Conservation (phyloP, 345 rosid species). For the Salix brachista region DNA sequence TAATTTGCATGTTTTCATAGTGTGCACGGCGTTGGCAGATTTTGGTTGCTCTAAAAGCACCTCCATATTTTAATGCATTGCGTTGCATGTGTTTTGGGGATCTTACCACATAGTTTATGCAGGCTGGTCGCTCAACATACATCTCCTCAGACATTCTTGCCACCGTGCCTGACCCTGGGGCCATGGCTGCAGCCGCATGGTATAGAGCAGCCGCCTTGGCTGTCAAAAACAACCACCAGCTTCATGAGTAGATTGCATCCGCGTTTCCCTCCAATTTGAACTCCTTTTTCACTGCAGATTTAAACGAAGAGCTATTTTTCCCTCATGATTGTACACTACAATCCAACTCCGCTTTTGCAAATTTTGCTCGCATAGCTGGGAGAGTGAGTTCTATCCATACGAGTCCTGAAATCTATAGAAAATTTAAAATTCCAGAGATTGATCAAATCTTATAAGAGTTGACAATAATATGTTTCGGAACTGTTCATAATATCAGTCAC, state of each 20-base stretch:
- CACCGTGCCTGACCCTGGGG: slow-evolving; percentile 86
- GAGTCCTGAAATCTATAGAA: not conserved
- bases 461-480: not conserved
- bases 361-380: slow-evolving; percentile 43
- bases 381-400: slow-evolving; percentile 28
- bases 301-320: slow-evolving; percentile 7
- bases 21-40: too few relatives aligned
- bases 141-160: slow-evolving; percentile 56
- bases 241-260: slow-evolving; percentile 9
- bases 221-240: slow-evolving; percentile 41
- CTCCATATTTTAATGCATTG: not conserved
- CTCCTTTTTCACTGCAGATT: slow-evolving; percentile 10
- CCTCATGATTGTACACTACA: slow-evolving; percentile 5
- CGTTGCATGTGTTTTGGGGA: not conserved
- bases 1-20: too few relatives aligned
- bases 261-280: not conserved
- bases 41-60: not conserved
- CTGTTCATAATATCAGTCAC: not conserved
- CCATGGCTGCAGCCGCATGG: slow-evolving; percentile 91
- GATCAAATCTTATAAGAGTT: not conserved
- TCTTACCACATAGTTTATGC: slow-evolving; percentile 20
- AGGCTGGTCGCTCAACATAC: slow-evolving; percentile 89
- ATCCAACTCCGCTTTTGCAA: slow-evolving; percentile 45
- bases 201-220: slow-evolving; percentile 90
- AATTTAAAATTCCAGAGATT: not conserved